Evolutionary conservation across 495 filamentous ascomycete genomes (phyloP), one percentile per base, ranked within the genome.

Genomic region (Saxophila tyrrhenica): DNA sequence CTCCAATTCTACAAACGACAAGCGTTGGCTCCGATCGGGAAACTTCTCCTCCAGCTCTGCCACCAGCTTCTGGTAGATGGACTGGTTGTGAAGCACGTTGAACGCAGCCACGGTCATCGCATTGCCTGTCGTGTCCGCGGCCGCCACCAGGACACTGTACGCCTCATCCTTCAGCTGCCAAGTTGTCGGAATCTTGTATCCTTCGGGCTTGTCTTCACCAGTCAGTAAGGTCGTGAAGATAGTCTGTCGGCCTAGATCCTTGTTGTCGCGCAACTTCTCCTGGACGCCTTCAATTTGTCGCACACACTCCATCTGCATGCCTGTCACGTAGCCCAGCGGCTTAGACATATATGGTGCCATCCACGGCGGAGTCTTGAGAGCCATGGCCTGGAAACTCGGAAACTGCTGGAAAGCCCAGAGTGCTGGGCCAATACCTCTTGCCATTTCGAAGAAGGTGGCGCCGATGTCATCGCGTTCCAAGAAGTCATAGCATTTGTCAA

Each of bases 111-210:
- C 58, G 0, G 58, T 69, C 49, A 67, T 57, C 0, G 72, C 69
- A 55, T 70, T 67, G 0, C 68, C 70, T 0, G 72, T 73, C 0
- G 70, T 75, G 50, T 73, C 72, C 0, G 69, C 51, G 0, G 68
- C 66, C 2, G 69, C 72, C 2, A 55, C 66, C 10, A 68, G 43
- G 24, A 48, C 32, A 22, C 45, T 48, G 23, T 22, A 48, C 45
- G 45, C 45, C 21, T 48, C 45, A 24, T 48, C 45, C 21, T 48
- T 48, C 17, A 48, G n/a, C 23, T 48, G 45, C 45, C 19, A 24
- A 5, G 17, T 48, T 16, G 19, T 16, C 8, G 45, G 45, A 2
- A 48, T 25, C 20, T 24, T 7, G 24, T 48, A 48, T 8, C 45
- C 45, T 3, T 22, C 15, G 7, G 45, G 45, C 45, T 48, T 48